Conservation (phyloP, 306 rosid species). For the Casuarina equisetifolia region DNA sequence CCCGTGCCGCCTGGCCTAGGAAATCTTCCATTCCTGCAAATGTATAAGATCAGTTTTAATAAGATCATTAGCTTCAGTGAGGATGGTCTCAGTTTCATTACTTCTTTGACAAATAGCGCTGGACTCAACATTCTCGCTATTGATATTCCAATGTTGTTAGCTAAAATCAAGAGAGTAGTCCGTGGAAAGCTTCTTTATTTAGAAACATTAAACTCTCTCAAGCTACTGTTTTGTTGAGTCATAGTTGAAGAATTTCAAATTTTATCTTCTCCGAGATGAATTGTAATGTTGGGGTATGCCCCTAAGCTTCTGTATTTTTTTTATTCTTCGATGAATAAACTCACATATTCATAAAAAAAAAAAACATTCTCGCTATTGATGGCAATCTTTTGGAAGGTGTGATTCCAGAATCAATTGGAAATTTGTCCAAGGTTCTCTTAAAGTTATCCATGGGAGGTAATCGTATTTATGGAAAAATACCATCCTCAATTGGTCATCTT, state of each 20-base stretch:
- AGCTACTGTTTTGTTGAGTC: too few species aligned
- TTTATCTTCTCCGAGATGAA: too few species aligned
- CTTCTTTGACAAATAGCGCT: conserved; percentile 61
- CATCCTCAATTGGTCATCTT: conserved; percentile 55
- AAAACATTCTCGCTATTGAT: not conserved
- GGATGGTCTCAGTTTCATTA: conserved; percentile 51
- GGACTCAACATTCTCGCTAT: conserved; percentile 51
- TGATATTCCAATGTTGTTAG: too few species aligned
- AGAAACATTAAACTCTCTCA: too few species aligned
- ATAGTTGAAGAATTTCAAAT: too few species aligned
- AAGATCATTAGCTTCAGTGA: conserved; percentile 45
- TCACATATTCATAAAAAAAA: too few species aligned
- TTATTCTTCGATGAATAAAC: too few species aligned
- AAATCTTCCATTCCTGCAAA: conserved; percentile 54
- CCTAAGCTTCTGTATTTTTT: too few species aligned
- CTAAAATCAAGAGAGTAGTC: too few species aligned
- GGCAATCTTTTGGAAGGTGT: conserved; percentile 58
- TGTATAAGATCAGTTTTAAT: conserved; percentile 68
- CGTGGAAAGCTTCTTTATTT: too few species aligned
- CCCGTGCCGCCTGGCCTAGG: conserved; percentile 73
- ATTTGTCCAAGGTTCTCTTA: conserved; percentile 56
- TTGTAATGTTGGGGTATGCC: too few species aligned
- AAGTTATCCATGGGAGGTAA: conserved; percentile 66
- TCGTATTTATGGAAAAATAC: conserved; percentile 57
- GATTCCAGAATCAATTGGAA: conserved; percentile 70